Base-by-base conservation (phyloP, 352 stramenopile species). In the Globisporangium barbulae region DNA sequence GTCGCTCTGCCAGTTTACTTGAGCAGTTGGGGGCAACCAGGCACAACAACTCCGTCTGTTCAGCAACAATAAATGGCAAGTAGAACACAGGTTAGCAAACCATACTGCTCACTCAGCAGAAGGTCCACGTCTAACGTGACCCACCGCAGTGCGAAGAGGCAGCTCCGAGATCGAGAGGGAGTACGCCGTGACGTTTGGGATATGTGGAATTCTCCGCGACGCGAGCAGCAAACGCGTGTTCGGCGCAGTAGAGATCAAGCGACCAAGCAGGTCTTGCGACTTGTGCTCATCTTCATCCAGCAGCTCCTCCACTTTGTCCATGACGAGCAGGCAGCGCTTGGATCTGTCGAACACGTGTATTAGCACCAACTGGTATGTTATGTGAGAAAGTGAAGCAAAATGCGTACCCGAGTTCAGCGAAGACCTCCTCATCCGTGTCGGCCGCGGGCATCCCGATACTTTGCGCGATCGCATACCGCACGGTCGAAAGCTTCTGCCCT, bases 291-390 rank as follows among this genome's bases (percentile, higher is more conserved):
- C 81, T 65, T 90, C 75, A 47, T 94, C 85, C 19, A 94, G 64
- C 9, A 94, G 37, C 42, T 92, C 85, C 63, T 94, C 83, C 3
- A 90, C 83, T 61, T 94, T 94, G 62, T 94, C 85, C 2, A 94
- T 61, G 6, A 94, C 83, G 39, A 94, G 68, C 33, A 94, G 68
- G 53, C 83, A 88, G 2, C 81, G 73, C 61, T 89, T 90, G 1
- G 75, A 77, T 33, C 82, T 89, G 56, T 28, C 44, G 6, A 57
- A 37, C 10, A 71, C 35, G 30, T 9, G 21, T 45, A 4, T 58
- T 31, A 58, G 52, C 17, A 9, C 10, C 52, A 56, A 41, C 7
- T 25, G 15, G 15, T 39, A 17, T 19, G 22, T 42, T 42, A 30
- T 41, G 15, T 15, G 8, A 15, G 15, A 33, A 3, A 25, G 12